Conservation (phyloP, 441 rosid species). For the Populus tomentosa region DNA sequence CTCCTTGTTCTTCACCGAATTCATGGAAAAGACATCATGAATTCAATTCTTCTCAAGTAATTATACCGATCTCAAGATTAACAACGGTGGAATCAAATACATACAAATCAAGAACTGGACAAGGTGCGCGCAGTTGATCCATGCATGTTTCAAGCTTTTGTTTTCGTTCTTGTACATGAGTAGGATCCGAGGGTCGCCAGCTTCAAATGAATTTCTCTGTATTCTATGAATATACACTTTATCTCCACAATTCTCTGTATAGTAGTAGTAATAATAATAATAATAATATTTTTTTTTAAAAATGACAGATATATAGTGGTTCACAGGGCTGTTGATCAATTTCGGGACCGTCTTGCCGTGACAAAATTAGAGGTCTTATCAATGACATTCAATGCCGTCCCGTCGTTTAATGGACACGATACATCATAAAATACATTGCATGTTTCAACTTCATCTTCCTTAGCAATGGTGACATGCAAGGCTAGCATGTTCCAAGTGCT, state of each 20-base stretch:
- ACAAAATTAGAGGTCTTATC: background rate
- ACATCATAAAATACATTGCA: background rate
- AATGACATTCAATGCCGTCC: background rate
- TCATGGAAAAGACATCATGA: background rate
- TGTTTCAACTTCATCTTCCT: background rate
- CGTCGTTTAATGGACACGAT: background rate
- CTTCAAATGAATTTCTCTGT: background rate
- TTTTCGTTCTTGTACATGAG: background rate
- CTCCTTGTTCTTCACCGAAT: constrained; percentile 7
- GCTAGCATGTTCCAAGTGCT: background rate
- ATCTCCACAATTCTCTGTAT: background rate
- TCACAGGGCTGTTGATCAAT: background rate
- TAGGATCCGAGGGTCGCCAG: background rate
- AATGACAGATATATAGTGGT: background rate
- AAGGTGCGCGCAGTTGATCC: background rate
- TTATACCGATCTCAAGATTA: background rate
- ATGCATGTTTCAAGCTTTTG: background rate
- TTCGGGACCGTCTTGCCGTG: background rate
- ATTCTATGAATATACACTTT: background rate
- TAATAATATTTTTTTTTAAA: too few relatives aligned
- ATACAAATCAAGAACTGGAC: background rate
- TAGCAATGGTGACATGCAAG: background rate
- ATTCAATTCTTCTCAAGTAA: background rate
- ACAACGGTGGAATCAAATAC: constrained; percentile 1
- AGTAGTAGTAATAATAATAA: too few relatives aligned